A percentile compares a stretch with the other conserved stretches of the same genome.
Evolutionary conservation across 441 rosid genomes (phyloP).

Genomic region (Sinapis alba): DNA sequence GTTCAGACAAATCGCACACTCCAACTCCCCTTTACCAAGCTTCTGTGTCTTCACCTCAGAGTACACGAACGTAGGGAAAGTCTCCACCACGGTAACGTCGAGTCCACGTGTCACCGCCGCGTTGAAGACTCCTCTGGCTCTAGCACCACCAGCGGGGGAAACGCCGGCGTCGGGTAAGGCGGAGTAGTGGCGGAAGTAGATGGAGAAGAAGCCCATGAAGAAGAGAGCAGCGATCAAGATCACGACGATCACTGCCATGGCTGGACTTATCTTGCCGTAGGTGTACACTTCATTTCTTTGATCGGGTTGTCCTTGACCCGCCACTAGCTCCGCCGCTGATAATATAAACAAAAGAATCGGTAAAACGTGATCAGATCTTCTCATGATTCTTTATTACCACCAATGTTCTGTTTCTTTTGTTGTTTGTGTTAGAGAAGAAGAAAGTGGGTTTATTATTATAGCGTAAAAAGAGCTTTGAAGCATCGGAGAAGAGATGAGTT

Average conservation of each 20-base stretch:
- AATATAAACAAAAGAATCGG: neutral
- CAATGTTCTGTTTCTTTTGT: neutral
- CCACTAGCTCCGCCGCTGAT: neutral
- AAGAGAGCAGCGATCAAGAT: neutral
- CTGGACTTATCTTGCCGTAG: neutral
- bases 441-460: neutral
- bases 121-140: neutral
- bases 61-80: slow-evolving; percentile 75
- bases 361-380: neutral
- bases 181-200: neutral
- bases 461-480: too few species aligned
- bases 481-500: neutral
- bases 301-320: neutral
- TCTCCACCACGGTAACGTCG: slow-evolving; percentile 53
- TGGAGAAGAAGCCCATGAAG: neutral
- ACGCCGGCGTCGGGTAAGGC: neutral
- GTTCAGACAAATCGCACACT: slow-evolving; percentile 88
- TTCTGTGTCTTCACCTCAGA: slow-evolving; percentile 75
- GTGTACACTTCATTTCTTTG: neutral
- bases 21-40: slow-evolving; percentile 73
- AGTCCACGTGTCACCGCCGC: slow-evolving; percentile 51
- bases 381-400: neutral
- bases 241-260: neutral
- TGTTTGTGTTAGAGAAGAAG: neutral
- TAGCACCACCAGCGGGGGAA: neutral